These are phyloP conservation scores for Reutealis trisperma DNA, from an alignment of 345 rosid species.

Conservation along the genomic window DNA sequence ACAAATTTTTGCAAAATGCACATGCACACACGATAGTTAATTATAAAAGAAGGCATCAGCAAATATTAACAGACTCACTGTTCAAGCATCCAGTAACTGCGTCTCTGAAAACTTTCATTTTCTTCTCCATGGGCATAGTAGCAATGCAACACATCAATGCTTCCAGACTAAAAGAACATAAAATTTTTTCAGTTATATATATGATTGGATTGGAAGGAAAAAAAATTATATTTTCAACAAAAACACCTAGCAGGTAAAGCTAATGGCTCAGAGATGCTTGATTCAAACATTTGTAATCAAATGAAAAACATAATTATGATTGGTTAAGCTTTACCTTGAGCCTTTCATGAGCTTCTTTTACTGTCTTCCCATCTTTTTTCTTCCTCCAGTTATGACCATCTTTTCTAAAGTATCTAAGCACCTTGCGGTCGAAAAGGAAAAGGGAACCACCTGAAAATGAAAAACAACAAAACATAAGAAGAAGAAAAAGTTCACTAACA, in stretches of 20 bases:
- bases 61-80: constrained; percentile 64
- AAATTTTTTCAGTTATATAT: not conserved
- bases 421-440: constrained; percentile 85
- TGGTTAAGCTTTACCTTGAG: constrained; percentile 59
- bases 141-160: constrained; percentile 89
- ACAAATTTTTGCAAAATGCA: not conserved
- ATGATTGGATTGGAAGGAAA: not conserved
- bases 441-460: constrained; percentile 77
- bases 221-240: not conserved
- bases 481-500: not conserved
- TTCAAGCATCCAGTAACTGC: constrained; percentile 98
- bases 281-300: not conserved
- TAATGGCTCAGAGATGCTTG: not conserved
- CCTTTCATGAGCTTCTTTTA: constrained; percentile 94
- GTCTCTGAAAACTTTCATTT: constrained; percentile 83
- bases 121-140: constrained; percentile 98
- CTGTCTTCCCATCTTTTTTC: constrained; percentile 90
- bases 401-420: constrained; percentile 87
- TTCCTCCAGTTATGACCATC: constrained; percentile 98
- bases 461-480: not conserved
- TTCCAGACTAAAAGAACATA: constrained; percentile 65
- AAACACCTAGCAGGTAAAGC: not conserved
- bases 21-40: not conserved
- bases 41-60: constrained; percentile 5
- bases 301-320: not conserved